These are phyloP conservation scores for Trypanosoma melophagium DNA, from an alignment of 208 protist genomes.

Conservation along the genomic window DNA sequence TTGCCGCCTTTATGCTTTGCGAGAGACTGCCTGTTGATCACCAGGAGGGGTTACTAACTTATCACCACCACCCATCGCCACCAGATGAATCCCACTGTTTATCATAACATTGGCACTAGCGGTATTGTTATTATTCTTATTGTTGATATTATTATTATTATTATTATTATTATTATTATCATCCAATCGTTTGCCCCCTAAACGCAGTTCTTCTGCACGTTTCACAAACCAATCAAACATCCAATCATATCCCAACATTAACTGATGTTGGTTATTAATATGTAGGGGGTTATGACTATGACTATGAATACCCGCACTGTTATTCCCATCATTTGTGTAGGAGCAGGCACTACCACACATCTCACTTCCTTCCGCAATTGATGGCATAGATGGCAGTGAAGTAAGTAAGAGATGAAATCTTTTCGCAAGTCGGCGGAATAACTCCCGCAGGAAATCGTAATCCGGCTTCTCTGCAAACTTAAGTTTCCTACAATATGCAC, in stretches of 20 bases:
- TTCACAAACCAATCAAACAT: conserved; percentile 87
- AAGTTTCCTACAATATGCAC: conserved; percentile 71
- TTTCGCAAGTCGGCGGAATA: conserved; percentile 55
- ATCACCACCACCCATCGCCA: no score
- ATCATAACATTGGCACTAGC: no score
- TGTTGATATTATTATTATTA: neutral
- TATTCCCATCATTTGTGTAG: neutral
- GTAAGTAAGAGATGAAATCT: neutral
- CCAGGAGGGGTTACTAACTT: no score
- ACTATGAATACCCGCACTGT: neutral
- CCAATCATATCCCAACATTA: conserved; percentile 59
- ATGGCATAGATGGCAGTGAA: conserved; percentile 1
- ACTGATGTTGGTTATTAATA: neutral
- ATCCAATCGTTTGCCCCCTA: conserved; percentile 23
- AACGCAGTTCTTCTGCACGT: conserved; percentile 50
- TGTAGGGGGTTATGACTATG: neutral
- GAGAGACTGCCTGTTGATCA: no score
- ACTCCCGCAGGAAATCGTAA: conserved; percentile 72
- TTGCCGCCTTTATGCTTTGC: no score
- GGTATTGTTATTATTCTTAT: neutral
- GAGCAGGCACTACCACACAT: neutral
- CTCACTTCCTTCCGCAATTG: neutral
- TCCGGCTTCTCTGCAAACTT: conserved; percentile 77
- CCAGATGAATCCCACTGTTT: no score
- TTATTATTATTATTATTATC: neutral